Evolutionary conservation across 2,329 filamentous ascomycete genomes (phyloP).

Genomic region (Monosporascus sp.): DNA sequence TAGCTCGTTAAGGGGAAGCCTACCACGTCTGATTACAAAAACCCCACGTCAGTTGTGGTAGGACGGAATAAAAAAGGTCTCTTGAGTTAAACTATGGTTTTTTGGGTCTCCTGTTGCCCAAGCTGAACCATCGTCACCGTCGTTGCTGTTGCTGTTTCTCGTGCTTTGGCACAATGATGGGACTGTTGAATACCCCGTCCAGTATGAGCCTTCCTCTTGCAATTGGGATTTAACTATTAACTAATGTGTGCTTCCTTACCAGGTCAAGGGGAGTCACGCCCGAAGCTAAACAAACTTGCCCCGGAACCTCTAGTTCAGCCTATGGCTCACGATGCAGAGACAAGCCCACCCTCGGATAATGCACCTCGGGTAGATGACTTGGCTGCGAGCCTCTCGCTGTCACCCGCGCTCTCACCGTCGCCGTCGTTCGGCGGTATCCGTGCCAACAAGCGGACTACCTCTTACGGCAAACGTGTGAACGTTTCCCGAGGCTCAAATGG

Average conservation of each 20-base stretch:
- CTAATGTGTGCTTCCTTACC: neutral
- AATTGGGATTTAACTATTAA: neutral
- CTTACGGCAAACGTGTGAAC: neutral
- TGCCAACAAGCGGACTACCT: neutral
- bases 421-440: neutral
- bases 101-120: neutral
- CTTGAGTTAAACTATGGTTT: neutral
- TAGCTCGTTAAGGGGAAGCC: neutral
- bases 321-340: neutral
- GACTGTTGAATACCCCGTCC: neutral
- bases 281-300: neutral
- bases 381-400: neutral
- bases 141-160: neutral
- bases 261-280: neutral
- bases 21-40: neutral
- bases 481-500: neutral
- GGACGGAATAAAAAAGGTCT: neutral
- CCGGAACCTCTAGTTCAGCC: neutral
- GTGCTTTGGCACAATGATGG: neutral
- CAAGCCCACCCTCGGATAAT: neutral
- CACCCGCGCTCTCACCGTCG: neutral
- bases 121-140: neutral
- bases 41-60: neutral
- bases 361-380: neutral
- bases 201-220: neutral